Evolutionary conservation across 306 rosid genomes (phyloP).

Genomic region (Pachyrhizus erosus): DNA sequence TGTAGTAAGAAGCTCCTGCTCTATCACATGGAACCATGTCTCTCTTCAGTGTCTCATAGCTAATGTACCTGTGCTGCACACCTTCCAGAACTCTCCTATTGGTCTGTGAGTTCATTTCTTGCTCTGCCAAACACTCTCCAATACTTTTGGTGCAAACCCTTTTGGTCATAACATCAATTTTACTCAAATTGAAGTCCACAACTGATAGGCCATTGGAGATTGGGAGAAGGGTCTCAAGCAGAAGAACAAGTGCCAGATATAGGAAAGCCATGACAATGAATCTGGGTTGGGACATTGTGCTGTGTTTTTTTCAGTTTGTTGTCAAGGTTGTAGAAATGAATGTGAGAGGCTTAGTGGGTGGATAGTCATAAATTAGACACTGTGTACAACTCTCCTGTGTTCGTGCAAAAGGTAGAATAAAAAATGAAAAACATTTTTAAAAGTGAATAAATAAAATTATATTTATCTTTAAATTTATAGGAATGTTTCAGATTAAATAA

Average conservation of each 20-base stretch:
- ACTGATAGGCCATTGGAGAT: constrained; percentile 52
- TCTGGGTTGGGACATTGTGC: constrained; percentile 56
- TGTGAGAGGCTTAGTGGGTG: constrained; percentile 40
- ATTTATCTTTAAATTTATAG: not conserved
- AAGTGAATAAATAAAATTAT: not conserved
- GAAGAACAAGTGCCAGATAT: constrained; percentile 46
- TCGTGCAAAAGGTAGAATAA: not conserved
- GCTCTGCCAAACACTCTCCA: constrained; percentile 66
- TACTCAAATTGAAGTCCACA: constrained; percentile 59
- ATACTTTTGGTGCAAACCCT: constrained; percentile 63
- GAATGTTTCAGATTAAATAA: not conserved
- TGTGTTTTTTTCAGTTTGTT: constrained; percentile 34
- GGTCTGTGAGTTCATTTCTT: constrained; percentile 75
- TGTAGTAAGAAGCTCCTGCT: constrained; percentile 88
- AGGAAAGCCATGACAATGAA: constrained; percentile 43
- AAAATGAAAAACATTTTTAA: not conserved
- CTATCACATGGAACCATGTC: constrained; percentile 84
- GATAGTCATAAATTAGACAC: constrained; percentile 42
- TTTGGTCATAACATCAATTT: constrained; percentile 52
- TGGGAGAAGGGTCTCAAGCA: constrained; percentile 53
- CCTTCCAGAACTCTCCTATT: constrained; percentile 66
- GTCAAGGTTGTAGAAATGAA: constrained; percentile 19
- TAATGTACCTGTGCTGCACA: constrained; percentile 77
- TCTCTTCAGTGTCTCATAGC: constrained; percentile 83
- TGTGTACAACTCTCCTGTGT: not conserved